Percentiles rank a stretch among this genome's conserved stretches.
Conservation (phyloP, 192 early-diverging fungal species). For the Coemansia erecta region DNA sequence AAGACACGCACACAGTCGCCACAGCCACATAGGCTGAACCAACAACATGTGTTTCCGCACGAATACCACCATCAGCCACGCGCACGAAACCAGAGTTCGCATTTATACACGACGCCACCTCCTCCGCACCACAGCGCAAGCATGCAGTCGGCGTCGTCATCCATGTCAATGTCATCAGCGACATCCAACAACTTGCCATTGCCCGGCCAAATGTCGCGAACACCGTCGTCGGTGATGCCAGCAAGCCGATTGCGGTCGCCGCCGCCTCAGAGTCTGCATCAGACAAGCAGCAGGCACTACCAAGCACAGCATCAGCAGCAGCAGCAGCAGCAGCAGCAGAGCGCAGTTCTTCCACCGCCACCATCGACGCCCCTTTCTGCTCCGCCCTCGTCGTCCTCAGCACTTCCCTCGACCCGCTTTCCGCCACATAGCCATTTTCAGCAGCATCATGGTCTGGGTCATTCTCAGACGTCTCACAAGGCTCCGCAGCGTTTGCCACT, state of each 20-base stretch:
- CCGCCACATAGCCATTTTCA: conserved; percentile 4
- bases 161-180: conserved; percentile 10
- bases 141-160: conserved; percentile 6
- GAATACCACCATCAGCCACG: conserved; percentile 11
- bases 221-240: conserved; percentile 12
- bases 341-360: conserved; percentile 8
- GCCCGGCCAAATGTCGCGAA: conserved; percentile 9
- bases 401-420: conserved; percentile 11
- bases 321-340: conserved; percentile 2
- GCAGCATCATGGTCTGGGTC: neutral
- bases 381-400: conserved; percentile 14
- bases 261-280: neutral
- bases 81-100: conserved; percentile 13
- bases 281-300: neutral
- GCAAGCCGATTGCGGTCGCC: conserved; percentile 11
- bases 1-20: neutral
- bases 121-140: conserved; percentile 5
- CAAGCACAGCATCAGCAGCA: conserved; percentile 1
- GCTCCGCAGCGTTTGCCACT: conserved; percentile 2
- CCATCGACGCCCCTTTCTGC: conserved; percentile 24
- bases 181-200: conserved; percentile 13
- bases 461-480: conserved; percentile 1
- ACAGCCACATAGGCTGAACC: no score
- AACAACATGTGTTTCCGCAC: neutral
- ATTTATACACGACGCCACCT: conserved; percentile 15